Base-by-base conservation (phyloP, 306 rosid species). In the Quercus suber region DNA sequence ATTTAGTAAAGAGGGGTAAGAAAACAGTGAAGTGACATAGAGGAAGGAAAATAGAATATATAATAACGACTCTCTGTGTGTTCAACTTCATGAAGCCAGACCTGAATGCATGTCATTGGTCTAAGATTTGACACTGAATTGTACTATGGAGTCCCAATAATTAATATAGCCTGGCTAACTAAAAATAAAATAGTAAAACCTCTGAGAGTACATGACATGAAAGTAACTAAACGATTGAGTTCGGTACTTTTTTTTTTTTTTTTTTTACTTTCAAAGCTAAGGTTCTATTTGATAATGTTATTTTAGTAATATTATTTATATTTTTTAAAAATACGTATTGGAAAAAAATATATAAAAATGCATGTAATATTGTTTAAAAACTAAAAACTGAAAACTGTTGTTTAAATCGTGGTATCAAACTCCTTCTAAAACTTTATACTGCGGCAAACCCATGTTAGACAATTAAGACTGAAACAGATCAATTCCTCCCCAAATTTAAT, bases 311-410 rank as follows among this genome's bases (percentile, higher is more conserved):
- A 5, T 30, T 30, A 30, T 30, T 30, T 30, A 0, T 30, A 30
- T 30, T 30, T 30, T 30, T 30, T 3, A 3, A 0, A 30, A 30
- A 30, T 30, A 30, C 4, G 0, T 30, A 0, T 30, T 1, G 0
- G 0, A 3, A 0, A 30, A 3, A 30, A 30, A 30, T 0, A 0
- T 30, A 30, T 30, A 0, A 30, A 30, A 30, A 30, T 30, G 4
- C 4, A 3, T 30, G 31, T 30, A 30, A 30, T 30, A 30, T 30
- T 30, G 0, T 30, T 30, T 30, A 30, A 30, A 30, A 30, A 30
- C 0, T 30, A 30, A 30, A 30, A 30, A 30, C 0, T 30, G 0
- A 30, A 3, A 30, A 30, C 31, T 3, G 0, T 30, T 30, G 4
- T 30, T 30, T 30, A 30, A 30, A 0, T 30, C 4, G 31, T 30